phyloP scores from a whole-genome alignment of 2,329 filamentous ascomycete species.

The Zarea fungicola region DNA sequence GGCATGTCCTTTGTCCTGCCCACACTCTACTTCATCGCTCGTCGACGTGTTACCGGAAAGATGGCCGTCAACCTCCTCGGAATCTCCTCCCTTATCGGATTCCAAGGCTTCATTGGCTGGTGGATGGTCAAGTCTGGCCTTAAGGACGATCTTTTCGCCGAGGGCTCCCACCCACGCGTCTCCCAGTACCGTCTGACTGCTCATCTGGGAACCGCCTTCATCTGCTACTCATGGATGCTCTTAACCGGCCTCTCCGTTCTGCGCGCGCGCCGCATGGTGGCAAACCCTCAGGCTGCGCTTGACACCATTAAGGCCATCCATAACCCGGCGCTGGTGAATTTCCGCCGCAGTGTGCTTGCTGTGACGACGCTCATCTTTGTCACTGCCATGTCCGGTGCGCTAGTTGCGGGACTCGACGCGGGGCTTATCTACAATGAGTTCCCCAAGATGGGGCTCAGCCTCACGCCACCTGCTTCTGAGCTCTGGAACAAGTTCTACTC shows the following conservation, averaged over 20 bases:
- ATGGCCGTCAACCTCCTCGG: constrained; percentile 76
- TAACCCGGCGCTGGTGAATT: constrained; percentile 62
- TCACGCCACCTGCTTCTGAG: constrained; percentile 76
- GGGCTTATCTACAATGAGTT: constrained; percentile 99
- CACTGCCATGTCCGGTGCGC: constrained; percentile 87
- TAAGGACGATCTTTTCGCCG: constrained; percentile 90
- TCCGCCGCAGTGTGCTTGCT: constrained; percentile 67
- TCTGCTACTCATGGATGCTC: constrained; percentile 93
- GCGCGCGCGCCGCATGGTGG: constrained; percentile 67
- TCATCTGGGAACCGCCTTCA: constrained; percentile 84
- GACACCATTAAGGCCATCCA: constrained; percentile 57
- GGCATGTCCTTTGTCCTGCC: constrained; percentile 86
- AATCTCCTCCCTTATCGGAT: constrained; percentile 84
- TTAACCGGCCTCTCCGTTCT: constrained; percentile 81
- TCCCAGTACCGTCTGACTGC: constrained; percentile 89
- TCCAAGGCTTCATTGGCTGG: constrained; percentile 94
- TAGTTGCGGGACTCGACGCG: constrained; percentile 92
- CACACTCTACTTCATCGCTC: constrained; percentile 80
- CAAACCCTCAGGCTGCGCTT: constrained; percentile 58
- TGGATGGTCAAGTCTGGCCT: constrained; percentile 99
- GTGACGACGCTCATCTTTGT: constrained; percentile 74
- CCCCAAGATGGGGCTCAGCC: constrained; percentile 83
- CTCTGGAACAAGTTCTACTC: constrained; percentile 84
- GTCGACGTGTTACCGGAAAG: constrained; percentile 67
- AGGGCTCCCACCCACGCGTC: constrained; percentile 84